Evolutionary conservation across 2,329 filamentous ascomycete genomes (phyloP), one percentile per base, ranked within the genome.

Genomic region (Bipolaris sorokiniana): DNA sequence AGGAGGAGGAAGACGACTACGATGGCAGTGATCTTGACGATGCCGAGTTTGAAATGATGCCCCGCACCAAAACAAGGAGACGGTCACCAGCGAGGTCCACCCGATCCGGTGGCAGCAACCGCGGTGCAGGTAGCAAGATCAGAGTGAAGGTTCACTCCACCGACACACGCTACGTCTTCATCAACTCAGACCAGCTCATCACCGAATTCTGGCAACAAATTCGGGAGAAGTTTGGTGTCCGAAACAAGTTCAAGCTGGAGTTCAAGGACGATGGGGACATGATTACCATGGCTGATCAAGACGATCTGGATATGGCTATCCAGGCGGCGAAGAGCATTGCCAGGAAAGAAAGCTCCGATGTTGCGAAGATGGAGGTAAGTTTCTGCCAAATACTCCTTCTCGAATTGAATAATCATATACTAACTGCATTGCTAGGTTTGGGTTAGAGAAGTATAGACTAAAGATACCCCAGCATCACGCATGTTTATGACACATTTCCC

Each of bases 261-360:
- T 86, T 93, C 67, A 86, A 85, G 70, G 92, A 96, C 62, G 95
- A 98, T 66, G 90, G 91, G 65, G 94, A 98, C 71, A 94, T 97
- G 90, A 96, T 99, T 71, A 97, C 94, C 31, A 89, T 99, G 86
- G 92, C 90, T 28, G 95, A 99, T 76, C 91, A 97, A 76, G 95
- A 99, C 71, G 95, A 99, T 79, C 79, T 97, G 61, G 93, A 98
- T 48, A 90, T 97, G 87, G 88, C 91, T 26, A 83, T 98, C 51
- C 84, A 86, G 75, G 84, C 82, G 45, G 88, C 88, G 6, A 90
- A 87, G 76, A 84, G 84, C 48, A 79, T 81, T 57, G 92, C 90
- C 46, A 86, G 83, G 78, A 90, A 86, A 76, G 89, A 94, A 73
- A 86, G 88, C 68, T 83, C 84, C 61, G 93, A 96, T 62, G 90